phyloP scores from a whole-genome alignment of 2,329 filamentous ascomycete species.

The Hysterium pulicare region DNA sequence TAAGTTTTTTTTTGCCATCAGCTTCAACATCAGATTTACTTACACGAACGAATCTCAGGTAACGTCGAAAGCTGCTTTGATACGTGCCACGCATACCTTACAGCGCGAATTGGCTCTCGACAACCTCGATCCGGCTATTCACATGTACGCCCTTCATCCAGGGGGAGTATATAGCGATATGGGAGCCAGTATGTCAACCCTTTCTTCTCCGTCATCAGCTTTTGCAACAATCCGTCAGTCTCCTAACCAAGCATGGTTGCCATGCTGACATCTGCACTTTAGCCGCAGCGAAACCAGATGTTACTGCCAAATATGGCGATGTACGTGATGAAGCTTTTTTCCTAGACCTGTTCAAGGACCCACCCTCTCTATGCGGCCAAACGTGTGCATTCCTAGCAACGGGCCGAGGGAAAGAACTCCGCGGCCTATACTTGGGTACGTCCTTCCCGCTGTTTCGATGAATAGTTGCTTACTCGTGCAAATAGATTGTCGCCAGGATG shows the following conservation, averaged over 20 bases:
- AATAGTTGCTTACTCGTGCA: no score
- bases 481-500: conserved; percentile 29
- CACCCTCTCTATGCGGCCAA: conserved; percentile 25
- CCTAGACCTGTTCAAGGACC: conserved; percentile 26
- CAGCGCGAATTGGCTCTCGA: conserved; percentile 29
- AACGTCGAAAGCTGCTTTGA: conserved; percentile 25
- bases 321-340: conserved; percentile 22
- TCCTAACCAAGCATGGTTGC: no score
- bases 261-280: no score
- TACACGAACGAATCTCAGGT: not conserved
- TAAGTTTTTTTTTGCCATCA: conserved; percentile 3
- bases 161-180: conserved; percentile 26
- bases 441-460: no score
- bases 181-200: conserved; percentile 21
- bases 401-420: conserved; percentile 24
- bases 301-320: conserved; percentile 26
- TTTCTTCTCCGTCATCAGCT: conserved; percentile 6
- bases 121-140: conserved; percentile 22
- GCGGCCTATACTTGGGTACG: conserved; percentile 25
- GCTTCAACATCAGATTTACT: no score
- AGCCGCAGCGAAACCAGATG: conserved; percentile 20
- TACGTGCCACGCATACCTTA: conserved; percentile 27
- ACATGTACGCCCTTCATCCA: conserved; percentile 29
- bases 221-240: no score
- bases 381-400: conserved; percentile 27